These are phyloP conservation scores for Galeopsis tetrahit DNA, from an alignment of 257 asterid genomes.

Conservation along the genomic window DNA sequence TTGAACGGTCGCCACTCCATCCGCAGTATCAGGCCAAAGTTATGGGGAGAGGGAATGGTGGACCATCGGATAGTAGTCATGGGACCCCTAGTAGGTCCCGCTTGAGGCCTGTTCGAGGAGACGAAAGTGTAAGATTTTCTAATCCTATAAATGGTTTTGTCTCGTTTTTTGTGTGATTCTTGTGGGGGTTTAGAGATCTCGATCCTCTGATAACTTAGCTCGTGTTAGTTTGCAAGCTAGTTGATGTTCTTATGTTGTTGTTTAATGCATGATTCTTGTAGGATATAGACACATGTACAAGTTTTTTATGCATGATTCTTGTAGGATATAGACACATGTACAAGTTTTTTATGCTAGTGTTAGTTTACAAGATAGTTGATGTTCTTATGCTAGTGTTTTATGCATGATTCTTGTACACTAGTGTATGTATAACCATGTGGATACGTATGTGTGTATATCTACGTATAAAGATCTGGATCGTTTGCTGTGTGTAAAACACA, in stretches of 20 bases:
- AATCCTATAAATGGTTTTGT: neutral
- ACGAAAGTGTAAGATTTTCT: constrained; percentile 40
- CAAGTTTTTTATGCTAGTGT: neutral
- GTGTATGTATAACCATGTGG: too few relatives aligned
- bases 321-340: neutral
- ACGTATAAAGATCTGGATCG: neutral
- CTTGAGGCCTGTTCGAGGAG: constrained; percentile 36
- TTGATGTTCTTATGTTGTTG: neutral
- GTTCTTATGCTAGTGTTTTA: neutral
- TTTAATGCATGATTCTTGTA: neutral
- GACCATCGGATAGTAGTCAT: constrained; percentile 39
- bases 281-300: neutral
- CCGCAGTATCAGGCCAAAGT: constrained; percentile 46
- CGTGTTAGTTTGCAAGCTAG: neutral
- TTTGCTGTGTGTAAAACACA: neutral
- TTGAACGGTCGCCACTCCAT: constrained; percentile 60
- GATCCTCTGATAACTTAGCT: neutral
- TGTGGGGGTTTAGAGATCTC: neutral
- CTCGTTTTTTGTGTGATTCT: neutral
- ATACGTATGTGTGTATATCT: neutral
- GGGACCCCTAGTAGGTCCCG: constrained; percentile 45
- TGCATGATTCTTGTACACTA: neutral
- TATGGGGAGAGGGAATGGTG: constrained; percentile 42
- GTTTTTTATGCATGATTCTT: neutral
- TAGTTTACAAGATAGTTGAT: neutral